Evolutionary conservation across 768 basidiomycete species (phyloP).

Genomic region (Hypholoma sublateritium): DNA sequence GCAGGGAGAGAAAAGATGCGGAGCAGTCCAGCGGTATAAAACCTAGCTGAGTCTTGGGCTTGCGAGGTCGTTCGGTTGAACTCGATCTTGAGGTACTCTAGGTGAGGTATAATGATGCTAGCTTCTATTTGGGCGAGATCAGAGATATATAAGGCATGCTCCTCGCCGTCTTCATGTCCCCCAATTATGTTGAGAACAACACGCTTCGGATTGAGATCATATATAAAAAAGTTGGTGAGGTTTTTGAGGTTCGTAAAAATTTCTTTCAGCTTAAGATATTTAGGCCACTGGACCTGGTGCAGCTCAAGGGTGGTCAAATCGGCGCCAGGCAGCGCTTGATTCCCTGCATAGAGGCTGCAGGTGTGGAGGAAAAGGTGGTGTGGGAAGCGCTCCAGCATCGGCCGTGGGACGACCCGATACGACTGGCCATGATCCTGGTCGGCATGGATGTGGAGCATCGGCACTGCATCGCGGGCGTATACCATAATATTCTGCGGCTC

Average conservation of each 20-base stretch:
- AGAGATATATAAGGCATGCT: slow-evolving; percentile 1
- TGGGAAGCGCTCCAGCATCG: slow-evolving; percentile 4
- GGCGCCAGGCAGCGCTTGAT: slow-evolving; percentile 13
- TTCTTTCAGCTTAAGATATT: slow-evolving; percentile 13
- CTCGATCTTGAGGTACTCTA: slow-evolving; percentile 24
- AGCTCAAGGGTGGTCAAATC: slow-evolving; percentile 26
- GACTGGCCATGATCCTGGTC: not conserved
- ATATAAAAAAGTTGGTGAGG: slow-evolving; percentile 23
- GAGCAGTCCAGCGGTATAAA: slow-evolving; percentile 23
- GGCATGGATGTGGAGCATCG: not conserved
- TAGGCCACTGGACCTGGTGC: slow-evolving; percentile 20
- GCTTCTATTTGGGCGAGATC: not conserved
- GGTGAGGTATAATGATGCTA: slow-evolving; percentile 19
- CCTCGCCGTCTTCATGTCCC: slow-evolving; percentile 1
- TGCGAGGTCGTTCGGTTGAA: slow-evolving; percentile 5
- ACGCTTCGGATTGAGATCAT: slow-evolving; percentile 18
- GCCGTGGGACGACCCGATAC: not conserved
- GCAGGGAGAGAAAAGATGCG: slow-evolving; percentile 15
- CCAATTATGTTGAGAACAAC: slow-evolving; percentile 13
- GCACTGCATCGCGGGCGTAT: slow-evolving; percentile 10
- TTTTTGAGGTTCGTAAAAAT: slow-evolving; percentile 20
- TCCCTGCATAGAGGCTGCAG: slow-evolving; percentile 22
- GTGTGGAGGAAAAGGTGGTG: slow-evolving; percentile 20
- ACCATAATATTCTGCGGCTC: slow-evolving; percentile 20
- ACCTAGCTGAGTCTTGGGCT: not conserved